Evolutionary conservation across 2,329 filamentous ascomycete genomes (phyloP).

Genomic region (Alternaria sp.): DNA sequence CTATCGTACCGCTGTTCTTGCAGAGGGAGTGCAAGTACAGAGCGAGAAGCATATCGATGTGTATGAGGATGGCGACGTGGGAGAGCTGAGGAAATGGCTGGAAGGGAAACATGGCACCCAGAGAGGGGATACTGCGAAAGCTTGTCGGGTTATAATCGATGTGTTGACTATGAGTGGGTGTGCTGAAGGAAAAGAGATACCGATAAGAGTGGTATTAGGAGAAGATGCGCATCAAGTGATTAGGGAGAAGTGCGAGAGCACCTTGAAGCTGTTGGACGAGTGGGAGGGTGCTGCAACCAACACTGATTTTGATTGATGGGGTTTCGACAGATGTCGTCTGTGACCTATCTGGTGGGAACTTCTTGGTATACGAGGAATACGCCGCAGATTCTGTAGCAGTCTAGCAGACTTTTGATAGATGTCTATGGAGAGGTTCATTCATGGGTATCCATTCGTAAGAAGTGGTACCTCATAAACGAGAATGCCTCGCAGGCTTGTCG

Average conservation of each 20-base stretch:
- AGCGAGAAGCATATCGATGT: conserved; percentile 27
- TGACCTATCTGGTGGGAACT: background rate
- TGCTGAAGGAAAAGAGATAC: conserved; percentile 58
- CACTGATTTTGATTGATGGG: conserved; percentile 21
- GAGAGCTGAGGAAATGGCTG: conserved; percentile 40
- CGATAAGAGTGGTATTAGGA: conserved; percentile 62
- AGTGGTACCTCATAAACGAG: background rate
- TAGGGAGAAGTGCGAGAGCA: conserved; percentile 27
- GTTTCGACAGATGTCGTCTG: background rate
- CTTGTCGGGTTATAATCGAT: conserved; percentile 60
- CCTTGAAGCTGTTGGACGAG: conserved; percentile 32
- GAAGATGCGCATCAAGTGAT: conserved; percentile 9
- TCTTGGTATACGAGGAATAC: background rate
- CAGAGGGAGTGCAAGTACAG: conserved; percentile 24
- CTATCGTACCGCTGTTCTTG: conserved; percentile 59
- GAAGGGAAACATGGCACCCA: conserved; percentile 55
- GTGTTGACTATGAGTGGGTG: conserved; percentile 59
- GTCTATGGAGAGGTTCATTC: no score
- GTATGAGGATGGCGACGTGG: conserved; percentile 47
- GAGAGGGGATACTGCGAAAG: conserved; percentile 63
- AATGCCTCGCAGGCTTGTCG: background rate
- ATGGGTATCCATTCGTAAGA: no score
- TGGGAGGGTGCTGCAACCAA: conserved; percentile 42
- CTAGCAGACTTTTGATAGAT: background rate
- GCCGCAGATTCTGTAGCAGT: background rate